These are phyloP conservation scores for Serendipita sp. DNA, from an alignment of 768 basidiomycete species.

Conservation along the genomic window DNA sequence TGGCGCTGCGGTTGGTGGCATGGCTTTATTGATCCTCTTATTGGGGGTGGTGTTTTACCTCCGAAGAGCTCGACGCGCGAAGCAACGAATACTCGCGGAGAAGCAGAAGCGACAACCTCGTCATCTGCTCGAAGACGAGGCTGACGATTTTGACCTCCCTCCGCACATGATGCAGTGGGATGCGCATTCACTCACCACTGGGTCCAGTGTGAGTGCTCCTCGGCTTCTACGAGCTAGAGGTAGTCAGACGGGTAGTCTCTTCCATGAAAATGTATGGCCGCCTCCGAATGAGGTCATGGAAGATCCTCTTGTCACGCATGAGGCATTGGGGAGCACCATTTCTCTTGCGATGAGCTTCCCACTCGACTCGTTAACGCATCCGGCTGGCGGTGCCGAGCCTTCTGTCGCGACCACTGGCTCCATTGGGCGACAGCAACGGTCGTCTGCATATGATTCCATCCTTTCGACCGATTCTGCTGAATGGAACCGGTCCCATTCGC, in stretches of 20 bases:
- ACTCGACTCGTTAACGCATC: background rate
- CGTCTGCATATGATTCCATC: conserved; percentile 6
- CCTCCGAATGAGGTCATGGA: conserved; percentile 10
- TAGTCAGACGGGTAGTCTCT: conserved; percentile 12
- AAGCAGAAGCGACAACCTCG: conserved; percentile 10
- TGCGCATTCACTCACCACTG: background rate
- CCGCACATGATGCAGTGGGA: background rate
- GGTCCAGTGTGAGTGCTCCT: background rate
- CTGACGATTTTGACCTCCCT: conserved; percentile 11
- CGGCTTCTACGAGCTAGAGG: conserved; percentile 10
- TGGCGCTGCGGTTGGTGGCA: conserved; percentile 11
- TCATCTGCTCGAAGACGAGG: conserved; percentile 10
- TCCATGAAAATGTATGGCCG: conserved; percentile 14
- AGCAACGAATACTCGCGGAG: conserved; percentile 7
- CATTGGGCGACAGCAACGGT: background rate
- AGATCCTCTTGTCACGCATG: conserved; percentile 10
- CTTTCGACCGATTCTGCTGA: background rate
- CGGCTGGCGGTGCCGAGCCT: background rate
- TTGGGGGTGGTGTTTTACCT: conserved; percentile 10
- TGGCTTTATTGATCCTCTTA: background rate
- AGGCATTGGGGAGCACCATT: conserved; percentile 9
- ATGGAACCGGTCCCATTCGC: background rate
- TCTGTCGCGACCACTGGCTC: background rate
- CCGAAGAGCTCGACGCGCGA: conserved; percentile 4
- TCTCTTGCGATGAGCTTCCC: conserved; percentile 2